Percentiles rank a stretch among this genome's conserved stretches.
These are phyloP conservation scores for Cladophialophora chaetospira DNA, from an alignment of 2,329 filamentous ascomycete species.

Conservation along the genomic window DNA sequence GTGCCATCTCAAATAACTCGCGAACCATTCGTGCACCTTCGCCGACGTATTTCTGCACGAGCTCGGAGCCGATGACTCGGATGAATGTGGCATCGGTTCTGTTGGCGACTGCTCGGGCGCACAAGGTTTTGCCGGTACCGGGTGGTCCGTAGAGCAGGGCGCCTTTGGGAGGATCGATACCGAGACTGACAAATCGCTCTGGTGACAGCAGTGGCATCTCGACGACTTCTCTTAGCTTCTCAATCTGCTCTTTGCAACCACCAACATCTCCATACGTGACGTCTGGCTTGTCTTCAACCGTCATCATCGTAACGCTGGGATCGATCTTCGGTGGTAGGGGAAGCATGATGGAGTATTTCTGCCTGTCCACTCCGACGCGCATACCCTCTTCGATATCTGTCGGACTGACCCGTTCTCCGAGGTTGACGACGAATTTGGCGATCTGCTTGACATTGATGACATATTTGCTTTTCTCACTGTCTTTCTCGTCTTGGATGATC, in stretches of 20 bases:
- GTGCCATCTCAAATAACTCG: conserved; percentile 98
- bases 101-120: conserved; percentile 95
- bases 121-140: conserved; percentile 98
- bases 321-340: conserved; percentile 98
- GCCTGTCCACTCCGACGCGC: conserved; percentile 95
- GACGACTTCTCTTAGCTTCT: conserved; percentile 97
- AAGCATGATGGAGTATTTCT: conserved; percentile 98
- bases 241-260: conserved; percentile 98
- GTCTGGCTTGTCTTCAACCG: conserved; percentile 98
- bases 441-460: conserved; percentile 99
- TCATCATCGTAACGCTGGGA: conserved; percentile 99
- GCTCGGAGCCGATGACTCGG: conserved; percentile 93
- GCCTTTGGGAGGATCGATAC: conserved; percentile 97
- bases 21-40: conserved; percentile 98
- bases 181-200: conserved; percentile 96
- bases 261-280: conserved; percentile 98
- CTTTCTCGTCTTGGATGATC: conserved; percentile 96
- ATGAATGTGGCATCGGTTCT: conserved; percentile 98
- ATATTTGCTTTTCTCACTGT: conserved; percentile 98
- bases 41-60: conserved; percentile 98
- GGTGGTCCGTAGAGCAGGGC: conserved; percentile 95
- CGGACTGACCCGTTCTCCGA: conserved; percentile 93
- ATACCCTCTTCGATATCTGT: conserved; percentile 99
- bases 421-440: conserved; percentile 97
- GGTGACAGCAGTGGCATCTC: conserved; percentile 97